Evolutionary conservation across 164 flowering plant species (phyloP), one percentile per base, ranked within the genome.

Genomic region (Echeveria elegans): DNA sequence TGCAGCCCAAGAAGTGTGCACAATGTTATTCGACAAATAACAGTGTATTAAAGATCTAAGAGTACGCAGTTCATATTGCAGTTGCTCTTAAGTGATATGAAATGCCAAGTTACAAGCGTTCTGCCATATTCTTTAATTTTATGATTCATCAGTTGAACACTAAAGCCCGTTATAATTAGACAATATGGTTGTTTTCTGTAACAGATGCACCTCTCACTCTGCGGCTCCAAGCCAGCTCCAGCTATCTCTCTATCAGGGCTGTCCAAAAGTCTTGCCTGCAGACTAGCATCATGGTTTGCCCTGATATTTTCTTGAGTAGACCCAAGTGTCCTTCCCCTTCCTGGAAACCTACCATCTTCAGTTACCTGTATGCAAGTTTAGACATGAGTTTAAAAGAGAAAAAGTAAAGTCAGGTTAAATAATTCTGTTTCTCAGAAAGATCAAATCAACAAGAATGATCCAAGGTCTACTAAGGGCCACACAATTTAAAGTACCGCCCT

Each of bases 241-340:
- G 78, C 68, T 18, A 72, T 40, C 62, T 71, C 78, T 70, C 38
- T 77, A 38, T 75, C 77, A 16, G 77, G 71, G 65, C 65, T 76
- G 77, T 89, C 96, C 74, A 95, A 70, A 26, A 95, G 89, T 73
- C 97, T 84, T 34, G 85, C 81, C 66, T 90, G 91, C 73, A 95
- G 77, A 74, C 77, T 82, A 68, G 80, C 80, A 73, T 88, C 88
- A 72, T 89, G 71, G 77, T 73, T 68, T 34, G 86, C 63, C 67
- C 64, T 72, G 18, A 79, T 74, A 66, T 73, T 83, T 72, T 45
- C 78, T 73, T 66, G 76, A 19, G 64, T 61, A 31, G 90, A 67
- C 70, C 78, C 80, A 74, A 92, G 88, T 6, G 89, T 72, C 73
- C 97, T 85, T 72, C 94, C 97, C 52, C 75, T 74, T 67, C 99